Evolutionary conservation across 1,284 basidiomycete species (phyloP).

Genomic region (Coniophora puteana): DNA sequence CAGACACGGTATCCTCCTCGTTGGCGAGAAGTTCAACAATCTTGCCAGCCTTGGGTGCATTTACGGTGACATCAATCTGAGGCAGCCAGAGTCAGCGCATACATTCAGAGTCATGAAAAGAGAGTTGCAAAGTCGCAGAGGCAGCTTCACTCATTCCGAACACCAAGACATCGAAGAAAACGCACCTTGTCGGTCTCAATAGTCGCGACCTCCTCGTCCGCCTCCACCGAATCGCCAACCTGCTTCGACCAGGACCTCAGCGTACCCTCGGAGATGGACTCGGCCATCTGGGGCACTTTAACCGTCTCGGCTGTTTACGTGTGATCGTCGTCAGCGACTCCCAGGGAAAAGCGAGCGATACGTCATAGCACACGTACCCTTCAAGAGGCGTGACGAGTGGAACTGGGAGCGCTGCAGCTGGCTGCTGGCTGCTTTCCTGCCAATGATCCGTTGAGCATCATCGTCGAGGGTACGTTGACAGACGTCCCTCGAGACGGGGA

Average conservation of each 20-base stretch:
- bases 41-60: conserved; percentile 86
- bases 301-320: conserved; percentile 70
- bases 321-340: conserved; percentile 6
- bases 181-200: conserved; percentile 98
- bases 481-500: neutral
- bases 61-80: conserved; percentile 97
- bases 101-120: conserved; percentile 1
- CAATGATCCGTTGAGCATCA: neutral
- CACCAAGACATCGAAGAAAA: too few species aligned
- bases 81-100: conserved; percentile 7
- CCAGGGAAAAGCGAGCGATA: conserved; percentile 9
- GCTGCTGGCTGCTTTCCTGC: conserved; percentile 43
- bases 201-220: conserved; percentile 94
- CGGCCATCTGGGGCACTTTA: conserved; percentile 98
- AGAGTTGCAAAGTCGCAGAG: conserved; percentile 10
- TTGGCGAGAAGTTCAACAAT: conserved; percentile 85
- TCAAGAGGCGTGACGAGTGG: conserved; percentile 63
- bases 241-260: conserved; percentile 95
- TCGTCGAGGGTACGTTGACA: too few species aligned
- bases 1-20: conserved; percentile 93
- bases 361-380: conserved; percentile 47
- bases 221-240: conserved; percentile 87
- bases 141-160: conserved; percentile 4
- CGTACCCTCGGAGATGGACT: conserved; percentile 98
- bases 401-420: conserved; percentile 56